A percentile compares a stretch with the other conserved stretches of the same genome.
Conservation (phyloP, 345 rosid genomes). For the Sapria himalayana region DNA sequence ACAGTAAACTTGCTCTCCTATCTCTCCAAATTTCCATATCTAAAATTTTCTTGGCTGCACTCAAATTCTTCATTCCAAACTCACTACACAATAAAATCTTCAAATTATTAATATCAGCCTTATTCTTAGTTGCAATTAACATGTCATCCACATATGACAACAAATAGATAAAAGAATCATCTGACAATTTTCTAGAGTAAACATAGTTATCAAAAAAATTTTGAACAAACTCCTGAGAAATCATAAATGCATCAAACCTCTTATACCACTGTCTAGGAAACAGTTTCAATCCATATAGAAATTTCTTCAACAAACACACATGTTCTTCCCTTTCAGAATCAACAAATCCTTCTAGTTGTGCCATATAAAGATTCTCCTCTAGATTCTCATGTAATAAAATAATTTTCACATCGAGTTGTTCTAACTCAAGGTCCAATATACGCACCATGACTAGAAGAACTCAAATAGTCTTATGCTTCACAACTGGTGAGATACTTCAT, state of each 20-base stretch:
- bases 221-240: background rate
- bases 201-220: background rate
- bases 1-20: too few species aligned
- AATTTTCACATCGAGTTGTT: background rate
- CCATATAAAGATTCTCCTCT: background rate
- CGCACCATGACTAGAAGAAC: background rate
- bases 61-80: slow-evolving; percentile 1
- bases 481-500: background rate
- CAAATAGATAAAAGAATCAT: background rate
- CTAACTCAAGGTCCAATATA: background rate
- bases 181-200: background rate
- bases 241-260: background rate
- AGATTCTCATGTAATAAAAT: background rate
- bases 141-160: slow-evolving; percentile 1
- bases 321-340: background rate
- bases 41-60: background rate
- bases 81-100: background rate
- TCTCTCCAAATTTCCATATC: background rate
- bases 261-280: background rate
- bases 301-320: background rate
- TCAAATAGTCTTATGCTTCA: background rate
- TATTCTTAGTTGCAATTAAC: background rate
- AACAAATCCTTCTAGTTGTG: background rate
- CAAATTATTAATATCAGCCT: background rate
- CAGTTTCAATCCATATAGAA: background rate